A percentile compares a stretch with the other conserved stretches of the same genome.
These are phyloP conservation scores for Zoysia matrella DNA, from an alignment of 202 grass and related monocot genomes.

Conservation along the genomic window DNA sequence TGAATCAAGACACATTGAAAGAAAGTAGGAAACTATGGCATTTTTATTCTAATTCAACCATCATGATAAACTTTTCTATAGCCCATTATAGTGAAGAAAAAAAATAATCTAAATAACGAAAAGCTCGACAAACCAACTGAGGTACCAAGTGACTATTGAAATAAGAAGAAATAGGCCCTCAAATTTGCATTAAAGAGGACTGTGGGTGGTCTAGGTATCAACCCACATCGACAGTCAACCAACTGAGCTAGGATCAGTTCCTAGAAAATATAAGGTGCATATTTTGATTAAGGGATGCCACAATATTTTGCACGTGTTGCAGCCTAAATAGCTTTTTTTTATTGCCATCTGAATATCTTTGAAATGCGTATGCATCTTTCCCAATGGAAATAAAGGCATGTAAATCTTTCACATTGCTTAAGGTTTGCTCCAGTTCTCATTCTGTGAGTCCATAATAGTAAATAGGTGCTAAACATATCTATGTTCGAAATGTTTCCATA, in stretches of 20 bases:
- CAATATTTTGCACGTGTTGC: neutral
- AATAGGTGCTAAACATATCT: too few relatives aligned
- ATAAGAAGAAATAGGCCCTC: neutral
- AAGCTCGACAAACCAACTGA: neutral
- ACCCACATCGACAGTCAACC: neutral
- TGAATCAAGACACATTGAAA: constrained; percentile 7
- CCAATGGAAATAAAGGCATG: too few relatives aligned
- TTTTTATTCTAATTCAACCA: constrained; percentile 1
- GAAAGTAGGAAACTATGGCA: neutral
- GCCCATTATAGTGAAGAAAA: constrained; percentile 16
- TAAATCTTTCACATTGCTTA: too few relatives aligned
- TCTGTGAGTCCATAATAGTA: too few relatives aligned
- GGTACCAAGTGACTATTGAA: neutral
- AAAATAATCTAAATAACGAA: neutral
- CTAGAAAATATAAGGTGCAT: neutral
- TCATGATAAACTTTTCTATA: constrained; percentile 1
- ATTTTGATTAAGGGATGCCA: constrained; percentile 9
- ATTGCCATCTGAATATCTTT: constrained; percentile 27
- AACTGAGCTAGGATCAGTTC: neutral
- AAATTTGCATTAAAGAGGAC: neutral
- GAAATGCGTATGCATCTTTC: neutral
- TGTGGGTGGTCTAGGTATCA: neutral
- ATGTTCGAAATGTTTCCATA: too few relatives aligned
- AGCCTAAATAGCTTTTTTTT: constrained; percentile 15
- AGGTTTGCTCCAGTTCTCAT: too few relatives aligned